Base-by-base conservation (phyloP, 345 rosid genomes). In the Eutrema yunnanense region DNA sequence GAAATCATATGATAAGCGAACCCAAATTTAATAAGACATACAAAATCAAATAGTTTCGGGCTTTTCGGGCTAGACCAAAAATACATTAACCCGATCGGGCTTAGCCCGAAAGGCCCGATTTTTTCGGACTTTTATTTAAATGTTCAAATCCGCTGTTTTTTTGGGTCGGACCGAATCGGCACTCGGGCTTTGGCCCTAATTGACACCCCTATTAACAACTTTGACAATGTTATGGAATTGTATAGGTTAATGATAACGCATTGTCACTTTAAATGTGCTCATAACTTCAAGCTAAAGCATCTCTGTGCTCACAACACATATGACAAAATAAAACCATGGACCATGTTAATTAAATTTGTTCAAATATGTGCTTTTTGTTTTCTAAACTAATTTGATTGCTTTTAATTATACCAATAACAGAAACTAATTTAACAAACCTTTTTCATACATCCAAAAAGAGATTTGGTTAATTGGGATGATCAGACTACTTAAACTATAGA, bases 231-330 rank as follows among this genome's bases (percentile, higher is more conserved):
- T 30, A 53, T 62, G 51, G 32, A 41, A 13, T 19, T 67, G 51
- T 10, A 42, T 58, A 51, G 36, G 65, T 47, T 64, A 48, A 47
- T 75, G 58, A 54, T 75, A 62, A 37, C 38, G 70, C 44, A 62
- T 75, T 62, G 46, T 56, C 46, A 75, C 79, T 69, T 75, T 75
- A 53, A 34, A 62, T 46, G 38, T 69, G 44, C 34, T 58, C 79
- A 62, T 38, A 54, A 69, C 75, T 69, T 75, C 71, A 75, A 69
- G 65, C 46, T 38, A 69, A 69, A 76, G 79, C 75, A 57, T 61
- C 40, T 48, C 0, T 52, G 69, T 67, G 74, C 79, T 67, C 73
- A 67, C 73, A 68, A 61, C 79, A 75, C 63, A 75, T 60, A 67
- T 61, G 69, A 60, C 73, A 67, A 68, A 60, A 52, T 63, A 3